A percentile compares a stretch with the other conserved stretches of the same genome.
Conservation (phyloP, 441 rosid species). For the Corymbia citriodora region DNA sequence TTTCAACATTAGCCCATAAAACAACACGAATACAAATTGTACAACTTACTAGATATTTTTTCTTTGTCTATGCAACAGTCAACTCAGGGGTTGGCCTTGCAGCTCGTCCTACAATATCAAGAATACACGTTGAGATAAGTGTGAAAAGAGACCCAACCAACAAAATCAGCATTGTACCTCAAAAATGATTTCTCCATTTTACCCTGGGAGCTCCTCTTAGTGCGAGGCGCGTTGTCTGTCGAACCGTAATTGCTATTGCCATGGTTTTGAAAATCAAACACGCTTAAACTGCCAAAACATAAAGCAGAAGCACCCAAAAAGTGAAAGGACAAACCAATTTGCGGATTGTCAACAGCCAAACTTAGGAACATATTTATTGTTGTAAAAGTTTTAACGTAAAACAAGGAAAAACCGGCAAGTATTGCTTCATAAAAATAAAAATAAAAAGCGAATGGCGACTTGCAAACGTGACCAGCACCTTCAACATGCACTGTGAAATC, state of each 20-base stretch:
- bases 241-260: slow-evolving; percentile 89
- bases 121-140: neutral
- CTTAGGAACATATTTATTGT: neutral
- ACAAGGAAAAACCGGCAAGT: neutral
- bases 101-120: no score
- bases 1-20: no score
- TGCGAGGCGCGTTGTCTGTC: slow-evolving; percentile 40
- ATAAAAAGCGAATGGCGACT: slow-evolving; percentile 29
- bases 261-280: slow-evolving; percentile 80
- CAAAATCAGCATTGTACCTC: slow-evolving; percentile 36
- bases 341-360: neutral
- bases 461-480: slow-evolving; percentile 97
- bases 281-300: slow-evolving; percentile 59
- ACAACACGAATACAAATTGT: no score
- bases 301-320: neutral
- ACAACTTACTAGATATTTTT: no score
- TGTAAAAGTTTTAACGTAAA: neutral
- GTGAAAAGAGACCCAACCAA: neutral
- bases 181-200: slow-evolving; percentile 97
- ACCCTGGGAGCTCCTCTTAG: slow-evolving; percentile 86
- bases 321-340: neutral
- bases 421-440: neutral
- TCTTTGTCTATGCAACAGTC: no score
- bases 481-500: slow-evolving; percentile 78
- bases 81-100: no score